Evolutionary conservation across 495 filamentous ascomycete genomes (phyloP), one percentile per base, ranked within the genome.

Genomic region (Articulospora tetracladia): DNA sequence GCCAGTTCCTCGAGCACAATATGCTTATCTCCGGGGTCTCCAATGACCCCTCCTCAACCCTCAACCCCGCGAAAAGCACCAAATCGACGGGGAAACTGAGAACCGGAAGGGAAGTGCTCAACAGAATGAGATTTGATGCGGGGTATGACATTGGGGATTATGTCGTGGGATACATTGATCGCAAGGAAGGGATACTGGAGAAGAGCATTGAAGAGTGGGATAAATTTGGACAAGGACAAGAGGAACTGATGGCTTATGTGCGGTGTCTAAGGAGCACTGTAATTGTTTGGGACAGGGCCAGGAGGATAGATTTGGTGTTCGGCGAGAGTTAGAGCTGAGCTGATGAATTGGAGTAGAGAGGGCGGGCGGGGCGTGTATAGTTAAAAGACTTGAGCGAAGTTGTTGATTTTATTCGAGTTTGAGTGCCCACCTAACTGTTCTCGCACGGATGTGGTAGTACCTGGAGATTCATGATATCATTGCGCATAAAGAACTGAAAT

Each of bases 231-330:
- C 17, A 58, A 22, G 54, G 49, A 19, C 19, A 54, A 24, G 46
- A 63, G 24, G 55, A 63, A 25, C 19, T 57, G 19, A 59, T 63
- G n/a, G 54, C 61, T 25, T 59, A 63, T 53, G 27, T 63, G n/a
- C 54, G 25, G 49, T 13, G 53, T 39, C 12, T 51, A 19, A 34
- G 19, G 28, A 36, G 44, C 1, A 25, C 28, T 25, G 36, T n/a
- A 27, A 47, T 63, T 30, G 39, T 63, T 34, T 63, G 61, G 61
- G 61, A 63, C 55, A 36, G 46, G 41, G 61, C 32, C 39, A 63
- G 34, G 55, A 63, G 53, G 26, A 41, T 49, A 3, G 60, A 63
- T 59, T 54, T 47, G 25, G 51, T 60, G 22, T 60, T 27, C 48
- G 34, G 49, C 28, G 32, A 20, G 41, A 57, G 41, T 7, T 28